These are phyloP conservation scores for Lenwebbia sp. DNA, from an alignment of 345 rosid genomes.

Conservation along the genomic window DNA sequence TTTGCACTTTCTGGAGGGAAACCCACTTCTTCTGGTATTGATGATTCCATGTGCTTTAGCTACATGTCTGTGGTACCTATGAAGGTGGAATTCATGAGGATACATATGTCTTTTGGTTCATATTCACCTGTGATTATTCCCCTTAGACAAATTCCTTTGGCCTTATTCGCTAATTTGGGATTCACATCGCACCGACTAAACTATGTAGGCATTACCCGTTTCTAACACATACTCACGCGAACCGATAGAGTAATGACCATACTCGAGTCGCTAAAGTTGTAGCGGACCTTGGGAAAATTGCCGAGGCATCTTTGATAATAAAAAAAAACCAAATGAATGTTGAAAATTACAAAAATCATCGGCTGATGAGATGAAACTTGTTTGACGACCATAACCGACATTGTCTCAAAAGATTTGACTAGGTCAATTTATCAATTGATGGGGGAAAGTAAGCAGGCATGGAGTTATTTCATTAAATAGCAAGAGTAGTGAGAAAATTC, in stretches of 20 bases:
- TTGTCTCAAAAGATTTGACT: neutral
- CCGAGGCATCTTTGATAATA: neutral
- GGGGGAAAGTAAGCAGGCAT: rapidly evolving
- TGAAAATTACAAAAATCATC: neutral
- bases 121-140: neutral
- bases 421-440: neutral
- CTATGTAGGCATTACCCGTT: neutral
- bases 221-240: neutral
- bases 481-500: neutral
- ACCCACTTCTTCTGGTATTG: neutral
- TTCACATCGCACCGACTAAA: neutral
- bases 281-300: neutral
- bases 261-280: rapidly evolving
- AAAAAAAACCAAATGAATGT: neutral
- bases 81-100: neutral
- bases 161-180: neutral
- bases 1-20: neutral
- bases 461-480: neutral
- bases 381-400: neutral
- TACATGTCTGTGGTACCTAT: too few relatives aligned
- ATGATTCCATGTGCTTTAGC: neutral
- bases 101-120: neutral
- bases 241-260: neutral
- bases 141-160: neutral
- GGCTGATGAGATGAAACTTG: neutral